Evolutionary conservation across 441 rosid genomes (phyloP), one percentile per base, ranked within the genome.

Genomic region (Gossypium aridum): DNA sequence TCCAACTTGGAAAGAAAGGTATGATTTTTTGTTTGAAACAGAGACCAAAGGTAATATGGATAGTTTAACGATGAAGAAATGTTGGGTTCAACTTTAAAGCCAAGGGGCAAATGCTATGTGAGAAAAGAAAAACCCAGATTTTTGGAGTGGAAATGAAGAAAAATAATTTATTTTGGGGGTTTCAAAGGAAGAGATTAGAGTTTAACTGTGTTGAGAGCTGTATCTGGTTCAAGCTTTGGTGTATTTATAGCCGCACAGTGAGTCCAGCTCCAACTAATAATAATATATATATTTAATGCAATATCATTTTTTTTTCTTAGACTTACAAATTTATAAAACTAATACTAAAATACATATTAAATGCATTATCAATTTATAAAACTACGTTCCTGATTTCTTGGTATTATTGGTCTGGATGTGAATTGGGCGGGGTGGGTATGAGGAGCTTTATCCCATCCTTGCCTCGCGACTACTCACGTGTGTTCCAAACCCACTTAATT

Each of bases 171-270:
- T 47, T 47, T 49, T 3, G 8, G 17, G 14, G 14, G 19, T 5
- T 8, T 26, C 20, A 12, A 5, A 14, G 34, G 28, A 8, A 74
- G 60, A 14, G 34, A 0, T 6, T 22, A 20, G 51, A 34, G 23
- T 54, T 26, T 34, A 6, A 39, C 53, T 16, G 62, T n/a, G 61
- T 37, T 68, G 73, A 71, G 78, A 23, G 13, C 64, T 17, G 3
- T 10, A 26, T 47, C 49, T 37, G 73, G 53, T 64, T 76, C 79
- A 72, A 10, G 17, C 71, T 28, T 71, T 34, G 69, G 71, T 22
- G 54, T 79, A 86, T 49, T 49, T 49, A 86, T 88, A 86, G 88
- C 78, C 3, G 80, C 47, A 73, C 10, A 73, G 7, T 64, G 54
- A 49, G 54, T 6, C 39, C 39, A 34, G 8, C 39, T 34, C 39